Base-by-base conservation (phyloP, 2,329 filamentous ascomycete species). In the Trichophyton mentagrophytes region DNA sequence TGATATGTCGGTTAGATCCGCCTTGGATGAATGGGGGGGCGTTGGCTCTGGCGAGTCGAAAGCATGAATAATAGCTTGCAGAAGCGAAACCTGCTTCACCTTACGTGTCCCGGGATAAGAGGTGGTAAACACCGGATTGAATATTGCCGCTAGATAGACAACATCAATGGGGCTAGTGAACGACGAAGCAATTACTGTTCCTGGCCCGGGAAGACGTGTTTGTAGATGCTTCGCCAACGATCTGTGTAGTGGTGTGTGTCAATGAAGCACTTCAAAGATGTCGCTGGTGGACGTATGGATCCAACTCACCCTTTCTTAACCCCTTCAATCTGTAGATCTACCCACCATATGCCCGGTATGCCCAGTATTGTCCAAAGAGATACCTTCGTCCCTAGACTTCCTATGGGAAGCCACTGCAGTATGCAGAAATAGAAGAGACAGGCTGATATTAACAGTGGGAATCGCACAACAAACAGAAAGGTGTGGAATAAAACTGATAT, bases 301-400 rank as follows among this genome's bases (percentile, higher is more conserved):
- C 13, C 8, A 36, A 70, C 78, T 61, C 73, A 91, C 76, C 93
- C 93, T 76, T 90, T 89, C 75, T 89, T 91, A 60, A 99, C 93
- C 62, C 92, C 92, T 72, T 99, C 93, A 66, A 99, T 89, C 73
- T 96, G 92, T n/a, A 99, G 79, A 74, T 99, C 93, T 61, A 96
- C 86, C 92, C 92, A 97, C 90, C 91, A 97, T 61, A 99, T 89
- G 30, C 93, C 92, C 0, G 91, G 90, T 62, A 95, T 87, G 42
- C 85, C 87, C 67, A 99, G 82, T 65, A 97, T 82, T 63, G 85
- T 82, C 92, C 93, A 97, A 59, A 97, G 77, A 57, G 90, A 84
- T 11, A 88, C 84, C 76, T 97, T 97, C 69, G 90, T 90, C 49
- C 85, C 76, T 38, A 85, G 69, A 7, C 81, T 80, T 1, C 84